A percentile compares a stretch with the other conserved stretches of the same genome.
Evolutionary conservation across 441 rosid genomes (phyloP).

Genomic region (Corymbia citriodora): DNA sequence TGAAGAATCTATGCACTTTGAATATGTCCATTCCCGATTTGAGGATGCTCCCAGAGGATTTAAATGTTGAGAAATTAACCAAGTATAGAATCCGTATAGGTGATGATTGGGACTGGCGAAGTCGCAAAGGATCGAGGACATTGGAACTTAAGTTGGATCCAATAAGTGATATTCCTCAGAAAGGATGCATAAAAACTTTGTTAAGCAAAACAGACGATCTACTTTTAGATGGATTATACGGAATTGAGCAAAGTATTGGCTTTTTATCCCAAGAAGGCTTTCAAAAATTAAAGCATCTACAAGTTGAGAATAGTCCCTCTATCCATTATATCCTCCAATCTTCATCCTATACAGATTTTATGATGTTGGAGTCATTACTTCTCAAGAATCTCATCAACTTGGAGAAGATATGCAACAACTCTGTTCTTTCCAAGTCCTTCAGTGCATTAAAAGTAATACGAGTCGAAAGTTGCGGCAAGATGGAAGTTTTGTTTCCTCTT

Average conservation of each 20-base stretch:
- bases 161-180: accelerated
- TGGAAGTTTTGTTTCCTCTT: background rate
- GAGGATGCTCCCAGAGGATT: accelerated
- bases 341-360: background rate
- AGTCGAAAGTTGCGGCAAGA: background rate
- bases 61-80: accelerated
- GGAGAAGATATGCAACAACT: background rate
- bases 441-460: background rate
- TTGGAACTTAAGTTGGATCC: background rate
- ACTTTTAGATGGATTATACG: accelerated
- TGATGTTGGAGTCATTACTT: background rate
- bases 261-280: background rate
- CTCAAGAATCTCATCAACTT: background rate
- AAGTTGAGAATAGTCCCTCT: accelerated
- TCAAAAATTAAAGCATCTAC: background rate
- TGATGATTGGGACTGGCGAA: accelerated
- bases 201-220: background rate
- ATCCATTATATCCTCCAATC: accelerated
- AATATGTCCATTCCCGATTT: background rate
- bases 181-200: background rate
- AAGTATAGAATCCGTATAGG: background rate
- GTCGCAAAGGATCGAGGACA: accelerated
- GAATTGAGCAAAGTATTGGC: background rate
- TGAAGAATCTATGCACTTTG: background rate
- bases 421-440: background rate